phyloP scores from a whole-genome alignment of 371 early-diverging fungal species.

The Mucor lusitanicus region DNA sequence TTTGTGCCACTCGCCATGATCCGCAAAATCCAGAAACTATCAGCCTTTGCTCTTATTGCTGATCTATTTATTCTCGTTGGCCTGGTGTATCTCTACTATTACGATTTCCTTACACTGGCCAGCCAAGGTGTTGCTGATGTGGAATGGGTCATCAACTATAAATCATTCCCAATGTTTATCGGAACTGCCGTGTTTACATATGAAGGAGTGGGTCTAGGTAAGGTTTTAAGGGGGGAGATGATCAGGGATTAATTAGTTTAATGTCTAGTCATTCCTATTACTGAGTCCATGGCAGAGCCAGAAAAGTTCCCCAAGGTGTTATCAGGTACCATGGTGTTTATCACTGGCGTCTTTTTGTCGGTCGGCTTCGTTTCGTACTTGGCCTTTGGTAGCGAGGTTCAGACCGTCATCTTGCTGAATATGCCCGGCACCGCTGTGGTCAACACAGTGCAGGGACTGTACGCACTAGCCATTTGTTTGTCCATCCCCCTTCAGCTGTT shows the following conservation, averaged over 20 bases:
- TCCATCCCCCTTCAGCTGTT: constrained; percentile 87
- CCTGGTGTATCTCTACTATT: constrained; percentile 74
- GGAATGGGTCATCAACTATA: constrained; percentile 64
- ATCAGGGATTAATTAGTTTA: neutral
- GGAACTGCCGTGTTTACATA: constrained; percentile 91
- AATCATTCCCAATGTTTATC: constrained; percentile 78
- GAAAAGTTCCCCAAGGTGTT: constrained; percentile 76
- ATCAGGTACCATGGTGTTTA: constrained; percentile 66
- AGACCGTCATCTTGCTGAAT: constrained; percentile 81
- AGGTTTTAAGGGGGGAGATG: constrained; percentile 5
- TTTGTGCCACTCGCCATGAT: constrained; percentile 84
- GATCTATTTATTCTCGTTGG: constrained; percentile 85
- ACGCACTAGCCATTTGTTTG: constrained; percentile 83
- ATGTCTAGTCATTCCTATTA: constrained; percentile 60
- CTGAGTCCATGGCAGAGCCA: constrained; percentile 79
- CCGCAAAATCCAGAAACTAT: constrained; percentile 78
- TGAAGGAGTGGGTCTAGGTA: constrained; percentile 85
- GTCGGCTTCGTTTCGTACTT: constrained; percentile 79
- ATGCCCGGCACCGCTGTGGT: constrained; percentile 67
- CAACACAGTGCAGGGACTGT: constrained; percentile 71
- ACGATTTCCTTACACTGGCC: constrained; percentile 59
- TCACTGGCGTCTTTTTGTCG: constrained; percentile 71
- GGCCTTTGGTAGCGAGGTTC: constrained; percentile 76
- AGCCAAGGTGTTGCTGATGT: constrained; percentile 65
- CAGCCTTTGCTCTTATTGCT: constrained; percentile 78